phyloP scores from a whole-genome alignment of 345 rosid genomes.

The Syzygium grande region DNA sequence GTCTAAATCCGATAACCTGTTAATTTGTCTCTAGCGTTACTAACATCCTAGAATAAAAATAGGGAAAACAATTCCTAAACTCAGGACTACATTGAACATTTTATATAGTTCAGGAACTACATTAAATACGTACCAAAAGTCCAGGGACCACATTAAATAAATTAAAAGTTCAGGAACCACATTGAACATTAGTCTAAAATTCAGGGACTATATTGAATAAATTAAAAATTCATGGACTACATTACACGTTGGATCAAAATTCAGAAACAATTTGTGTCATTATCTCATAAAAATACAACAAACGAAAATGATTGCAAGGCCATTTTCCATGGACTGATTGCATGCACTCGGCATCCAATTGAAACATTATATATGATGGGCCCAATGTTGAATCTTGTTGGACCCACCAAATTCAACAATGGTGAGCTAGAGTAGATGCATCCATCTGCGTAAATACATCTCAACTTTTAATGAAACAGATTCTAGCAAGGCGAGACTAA shows the following conservation, averaged over 20 bases:
- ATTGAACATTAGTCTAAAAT: too few relatives aligned
- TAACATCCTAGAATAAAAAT: background rate
- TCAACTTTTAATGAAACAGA: background rate
- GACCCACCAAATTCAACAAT: background rate
- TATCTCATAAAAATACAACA: slow-evolving; percentile 9
- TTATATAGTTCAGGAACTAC: too few relatives aligned
- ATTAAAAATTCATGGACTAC: too few relatives aligned
- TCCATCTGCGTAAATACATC: background rate
- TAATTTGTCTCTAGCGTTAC: background rate
- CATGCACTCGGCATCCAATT: background rate
- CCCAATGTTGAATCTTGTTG: background rate
- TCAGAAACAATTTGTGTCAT: too few relatives aligned
- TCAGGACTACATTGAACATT: too few relatives aligned
- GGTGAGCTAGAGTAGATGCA: too few relatives aligned
- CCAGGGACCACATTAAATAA: too few relatives aligned
- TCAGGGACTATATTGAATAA: too few relatives aligned
- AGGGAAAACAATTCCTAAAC: too few relatives aligned
- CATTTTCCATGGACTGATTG: background rate
- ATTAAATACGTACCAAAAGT: too few relatives aligned
- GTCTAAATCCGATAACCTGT: slow-evolving; percentile 33
- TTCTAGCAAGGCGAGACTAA: background rate
- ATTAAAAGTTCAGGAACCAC: too few relatives aligned
- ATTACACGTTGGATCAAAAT: too few relatives aligned
- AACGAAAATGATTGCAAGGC: background rate
- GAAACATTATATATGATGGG: background rate